These are phyloP conservation scores for Grosmannia huntii DNA, from an alignment of 2,329 filamentous ascomycete genomes.

Conservation along the genomic window DNA sequence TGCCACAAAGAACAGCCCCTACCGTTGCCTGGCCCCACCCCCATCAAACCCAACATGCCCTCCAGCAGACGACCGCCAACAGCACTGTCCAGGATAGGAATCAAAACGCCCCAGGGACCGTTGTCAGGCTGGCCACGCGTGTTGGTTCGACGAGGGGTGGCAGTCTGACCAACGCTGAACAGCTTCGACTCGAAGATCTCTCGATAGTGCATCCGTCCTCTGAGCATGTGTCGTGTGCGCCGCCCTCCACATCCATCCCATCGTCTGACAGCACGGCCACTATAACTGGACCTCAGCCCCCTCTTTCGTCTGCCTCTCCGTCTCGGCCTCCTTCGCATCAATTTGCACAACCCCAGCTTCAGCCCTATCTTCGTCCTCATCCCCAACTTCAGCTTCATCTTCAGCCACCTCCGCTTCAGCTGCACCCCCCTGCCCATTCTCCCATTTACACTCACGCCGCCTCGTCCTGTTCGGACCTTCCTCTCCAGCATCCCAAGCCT, in stretches of 20 bases:
- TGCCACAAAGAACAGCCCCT: slow-evolving; percentile 3
- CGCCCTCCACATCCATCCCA: background rate
- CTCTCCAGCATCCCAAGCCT: slow-evolving; percentile 5
- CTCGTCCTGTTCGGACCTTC: slow-evolving; percentile 8
- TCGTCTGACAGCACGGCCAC: slow-evolving; percentile 7
- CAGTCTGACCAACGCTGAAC: slow-evolving; percentile 16
- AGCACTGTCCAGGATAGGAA: background rate
- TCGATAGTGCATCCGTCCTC: slow-evolving; percentile 12
- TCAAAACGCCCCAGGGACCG: background rate
- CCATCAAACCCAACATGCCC: slow-evolving; percentile 3
- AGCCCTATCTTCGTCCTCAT: slow-evolving; percentile 5
- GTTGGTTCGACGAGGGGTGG: background rate
- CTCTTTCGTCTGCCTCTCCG: background rate
- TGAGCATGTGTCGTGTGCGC: too few species aligned
- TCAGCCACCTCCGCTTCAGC: slow-evolving; percentile 3
- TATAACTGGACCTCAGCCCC: slow-evolving; percentile 6
- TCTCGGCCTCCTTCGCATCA: slow-evolving; percentile 1
- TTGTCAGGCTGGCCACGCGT: background rate
- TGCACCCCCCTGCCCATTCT: slow-evolving; percentile 2
- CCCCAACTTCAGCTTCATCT: slow-evolving; percentile 9
- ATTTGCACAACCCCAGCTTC: slow-evolving; percentile 4
- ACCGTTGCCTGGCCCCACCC: background rate
- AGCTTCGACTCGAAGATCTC: slow-evolving; percentile 20
- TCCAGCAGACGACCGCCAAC: background rate
- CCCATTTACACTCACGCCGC: background rate